Evolutionary conservation across 2,329 filamentous ascomycete genomes (phyloP).

Genomic region (Monilinia vaccinii-corymbosi): DNA sequence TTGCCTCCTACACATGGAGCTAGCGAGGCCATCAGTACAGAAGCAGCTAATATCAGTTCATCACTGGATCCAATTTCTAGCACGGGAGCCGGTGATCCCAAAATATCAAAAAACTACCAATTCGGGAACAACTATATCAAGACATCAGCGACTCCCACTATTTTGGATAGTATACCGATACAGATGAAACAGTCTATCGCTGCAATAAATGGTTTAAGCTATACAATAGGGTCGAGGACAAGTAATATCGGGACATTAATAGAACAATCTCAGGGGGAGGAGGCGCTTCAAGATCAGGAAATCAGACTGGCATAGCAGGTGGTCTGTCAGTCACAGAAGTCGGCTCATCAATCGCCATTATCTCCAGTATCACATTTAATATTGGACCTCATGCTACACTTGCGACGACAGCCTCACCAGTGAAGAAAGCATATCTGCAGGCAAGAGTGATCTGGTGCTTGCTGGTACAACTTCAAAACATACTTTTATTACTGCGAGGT

Average conservation of each 20-base stretch:
- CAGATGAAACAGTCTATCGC: constrained; percentile 15
- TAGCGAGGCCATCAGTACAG: neutral
- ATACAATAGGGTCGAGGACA: constrained; percentile 12
- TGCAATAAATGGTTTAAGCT: constrained; percentile 18
- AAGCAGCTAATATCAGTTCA: neutral
- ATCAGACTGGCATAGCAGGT: constrained; percentile 13
- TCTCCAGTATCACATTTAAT: constrained; percentile 40
- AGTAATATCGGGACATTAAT: too few species aligned
- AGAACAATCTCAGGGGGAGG: constrained; percentile 17
- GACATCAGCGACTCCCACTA: constrained; percentile 12
- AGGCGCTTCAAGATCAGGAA: constrained; percentile 15
- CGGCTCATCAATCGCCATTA: constrained; percentile 33
- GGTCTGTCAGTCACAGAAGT: constrained; percentile 24
- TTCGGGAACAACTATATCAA: neutral
- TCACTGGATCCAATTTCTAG: neutral
- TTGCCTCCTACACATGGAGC: constrained; percentile 14
- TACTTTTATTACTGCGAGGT: constrained; percentile 20
- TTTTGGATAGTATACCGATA: constrained; percentile 18
- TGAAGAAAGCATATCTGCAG: constrained; percentile 43
- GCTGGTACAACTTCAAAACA: constrained; percentile 16
- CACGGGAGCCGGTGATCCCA: neutral
- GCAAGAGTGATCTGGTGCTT: constrained; percentile 37
- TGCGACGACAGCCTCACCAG: constrained; percentile 39
- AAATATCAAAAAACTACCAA: neutral
- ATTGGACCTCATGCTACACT: constrained; percentile 37